Conservation (phyloP, 352 stramenopile genomes). For the Pythium sukuiense region DNA sequence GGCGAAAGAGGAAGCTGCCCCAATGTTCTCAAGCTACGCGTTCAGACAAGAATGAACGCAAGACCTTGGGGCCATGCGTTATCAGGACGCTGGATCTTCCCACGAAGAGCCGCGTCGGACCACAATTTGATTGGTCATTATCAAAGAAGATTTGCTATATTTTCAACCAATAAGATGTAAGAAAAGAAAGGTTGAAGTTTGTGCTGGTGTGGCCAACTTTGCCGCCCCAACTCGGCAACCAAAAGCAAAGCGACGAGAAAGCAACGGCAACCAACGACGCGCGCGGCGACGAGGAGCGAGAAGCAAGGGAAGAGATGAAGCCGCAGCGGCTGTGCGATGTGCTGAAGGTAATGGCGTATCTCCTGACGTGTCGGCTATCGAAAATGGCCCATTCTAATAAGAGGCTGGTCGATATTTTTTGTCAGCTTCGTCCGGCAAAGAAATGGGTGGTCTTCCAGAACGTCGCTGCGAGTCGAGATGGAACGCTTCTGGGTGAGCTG, state of each 20-base stretch:
- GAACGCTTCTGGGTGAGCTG: neutral
- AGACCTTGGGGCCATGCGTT: neutral
- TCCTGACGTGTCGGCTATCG: neutral
- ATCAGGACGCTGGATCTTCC: neutral
- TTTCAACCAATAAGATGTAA: slow-evolving; percentile 9
- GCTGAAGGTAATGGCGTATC: slow-evolving; percentile 12
- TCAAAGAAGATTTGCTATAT: neutral
- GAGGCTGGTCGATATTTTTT: neutral
- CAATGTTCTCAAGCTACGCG: neutral
- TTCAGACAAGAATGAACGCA: neutral
- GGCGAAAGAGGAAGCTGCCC: neutral
- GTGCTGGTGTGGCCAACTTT: neutral
- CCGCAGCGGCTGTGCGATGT: slow-evolving; percentile 11
- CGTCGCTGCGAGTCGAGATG: slow-evolving; percentile 10
- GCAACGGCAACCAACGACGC: neutral
- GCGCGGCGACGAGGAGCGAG: neutral
- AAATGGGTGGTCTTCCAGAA: slow-evolving; percentile 17
- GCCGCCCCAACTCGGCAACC: neutral
- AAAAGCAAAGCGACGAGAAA: neutral
- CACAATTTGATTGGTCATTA: slow-evolving; percentile 18
- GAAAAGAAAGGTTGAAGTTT: slow-evolving; percentile 25
- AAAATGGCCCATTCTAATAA: neutral
- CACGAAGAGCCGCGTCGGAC: neutral
- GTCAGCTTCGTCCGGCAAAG: slow-evolving; percentile 5
- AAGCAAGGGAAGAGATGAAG: slow-evolving; percentile 2